These are phyloP conservation scores for Musa itinerans DNA, from an alignment of 176 grass and related monocot genomes.

Conservation along the genomic window DNA sequence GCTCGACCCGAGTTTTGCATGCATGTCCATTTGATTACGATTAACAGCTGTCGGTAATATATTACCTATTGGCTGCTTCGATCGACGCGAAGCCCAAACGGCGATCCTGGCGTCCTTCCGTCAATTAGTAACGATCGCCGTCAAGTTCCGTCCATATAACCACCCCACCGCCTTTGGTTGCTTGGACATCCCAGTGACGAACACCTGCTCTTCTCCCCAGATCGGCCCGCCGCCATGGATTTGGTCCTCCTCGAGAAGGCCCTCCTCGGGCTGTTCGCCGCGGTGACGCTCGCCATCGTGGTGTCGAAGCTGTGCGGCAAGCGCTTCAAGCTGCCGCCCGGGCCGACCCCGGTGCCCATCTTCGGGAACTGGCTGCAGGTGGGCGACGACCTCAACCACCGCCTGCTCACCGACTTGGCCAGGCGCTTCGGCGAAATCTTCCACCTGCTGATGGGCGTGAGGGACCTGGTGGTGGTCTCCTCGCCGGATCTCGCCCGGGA, in stretches of 20 bases:
- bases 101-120: not conserved
- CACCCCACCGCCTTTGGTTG: not conserved
- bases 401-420: constrained; percentile 51
- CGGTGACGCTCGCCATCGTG: constrained; percentile 52
- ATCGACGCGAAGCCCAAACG: too few relatives aligned
- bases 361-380: constrained; percentile 95
- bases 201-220: too few relatives aligned
- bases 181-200: too few relatives aligned
- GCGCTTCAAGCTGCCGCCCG: constrained; percentile 51
- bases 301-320: constrained; percentile 62
- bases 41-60: too few relatives aligned
- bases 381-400: constrained; percentile 89
- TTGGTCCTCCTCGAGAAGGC: constrained; percentile 67
- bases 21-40: too few relatives aligned
- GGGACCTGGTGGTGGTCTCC: constrained; percentile 82
- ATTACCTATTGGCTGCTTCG: too few relatives aligned
- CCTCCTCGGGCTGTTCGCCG: constrained; percentile 75
- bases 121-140: too few relatives aligned
- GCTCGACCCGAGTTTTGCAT: too few relatives aligned
- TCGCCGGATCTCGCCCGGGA: constrained; percentile 70
- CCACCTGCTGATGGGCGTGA: constrained; percentile 74
- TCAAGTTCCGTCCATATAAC: not conserved
- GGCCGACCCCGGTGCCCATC: constrained; percentile 45
- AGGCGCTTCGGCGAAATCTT: constrained; percentile 74
- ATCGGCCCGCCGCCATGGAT: constrained; percentile 29